These are phyloP conservation scores for Tetrapisispora arboricola DNA, from an alignment of 805 yeast species.

Conservation along the genomic window DNA sequence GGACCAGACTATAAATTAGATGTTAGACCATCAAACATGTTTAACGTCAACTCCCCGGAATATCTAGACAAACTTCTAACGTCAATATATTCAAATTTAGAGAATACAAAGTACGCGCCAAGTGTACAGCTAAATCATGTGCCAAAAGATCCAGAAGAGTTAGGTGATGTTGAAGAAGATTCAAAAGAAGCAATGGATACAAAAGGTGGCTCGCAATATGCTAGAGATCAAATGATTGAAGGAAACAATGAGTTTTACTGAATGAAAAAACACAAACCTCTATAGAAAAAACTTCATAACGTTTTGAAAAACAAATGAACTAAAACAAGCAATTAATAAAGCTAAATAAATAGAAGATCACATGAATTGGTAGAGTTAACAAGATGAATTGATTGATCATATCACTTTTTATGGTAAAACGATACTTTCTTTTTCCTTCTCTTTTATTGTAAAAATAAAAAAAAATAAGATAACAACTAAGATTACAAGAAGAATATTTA, in stretches of 20 bases:
- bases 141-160: conserved; percentile 81
- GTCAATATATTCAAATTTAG: conserved; percentile 67
- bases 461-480: no score
- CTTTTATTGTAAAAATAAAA: no score
- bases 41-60: conserved; percentile 89
- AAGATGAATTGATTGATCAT: no score
- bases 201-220: conserved; percentile 81
- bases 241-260: conserved; percentile 66
- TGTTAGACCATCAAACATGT: conserved; percentile 93
- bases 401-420: no score
- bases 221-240: conserved; percentile 64
- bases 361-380: no score
- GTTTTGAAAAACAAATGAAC: no score
- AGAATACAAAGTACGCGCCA: conserved; percentile 92
- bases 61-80: conserved; percentile 76
- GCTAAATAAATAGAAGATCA: no score
- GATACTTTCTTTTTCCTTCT: no score
- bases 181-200: conserved; percentile 69
- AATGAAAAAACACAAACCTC: no score
- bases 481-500: no score
- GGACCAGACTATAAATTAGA: conserved; percentile 95
- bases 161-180: conserved; percentile 83
- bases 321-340: no score
- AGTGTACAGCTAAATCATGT: conserved; percentile 87
- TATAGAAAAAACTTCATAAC: no score